A percentile compares a stretch with the other conserved stretches of the same genome.
Conservation (phyloP, 306 rosid genomes). For the Lotus japonicus region DNA sequence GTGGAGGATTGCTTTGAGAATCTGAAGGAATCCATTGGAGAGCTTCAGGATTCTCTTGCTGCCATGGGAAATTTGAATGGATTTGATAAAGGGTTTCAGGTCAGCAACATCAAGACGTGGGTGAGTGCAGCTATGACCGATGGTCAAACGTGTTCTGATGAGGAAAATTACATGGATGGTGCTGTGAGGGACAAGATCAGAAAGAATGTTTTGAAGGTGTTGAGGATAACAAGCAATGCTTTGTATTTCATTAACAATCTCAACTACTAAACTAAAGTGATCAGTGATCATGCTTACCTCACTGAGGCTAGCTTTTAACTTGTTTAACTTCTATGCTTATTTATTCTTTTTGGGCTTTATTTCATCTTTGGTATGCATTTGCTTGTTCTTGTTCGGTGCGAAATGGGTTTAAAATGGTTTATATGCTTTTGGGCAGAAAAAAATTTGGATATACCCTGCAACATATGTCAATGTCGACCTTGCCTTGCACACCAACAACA, state of each 20-base stretch:
- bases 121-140: conserved; percentile 27
- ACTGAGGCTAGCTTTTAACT: no score
- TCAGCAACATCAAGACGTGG: conserved; percentile 21
- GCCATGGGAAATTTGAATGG: not conserved
- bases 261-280: not conserved
- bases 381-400: no score
- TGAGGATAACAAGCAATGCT: conserved; percentile 26
- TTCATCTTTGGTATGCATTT: no score
- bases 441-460: no score
- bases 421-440: no score
- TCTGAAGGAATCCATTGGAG: not conserved
- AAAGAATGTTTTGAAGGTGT: not conserved
- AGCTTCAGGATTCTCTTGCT: conserved; percentile 1
- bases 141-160: conserved; percentile 15
- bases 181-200: not conserved
- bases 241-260: conserved; percentile 29
- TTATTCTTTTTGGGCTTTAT: no score
- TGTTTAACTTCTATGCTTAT: no score
- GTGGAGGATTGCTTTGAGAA: conserved; percentile 32
- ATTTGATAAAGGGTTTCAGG: not conserved
- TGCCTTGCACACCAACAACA: no score
- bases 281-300: no score
- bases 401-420: no score
- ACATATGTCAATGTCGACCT: no score
- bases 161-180: not conserved